These are phyloP conservation scores for Sphaerostilbella broomeana DNA, from an alignment of 2,329 filamentous ascomycete species.

Conservation along the genomic window DNA sequence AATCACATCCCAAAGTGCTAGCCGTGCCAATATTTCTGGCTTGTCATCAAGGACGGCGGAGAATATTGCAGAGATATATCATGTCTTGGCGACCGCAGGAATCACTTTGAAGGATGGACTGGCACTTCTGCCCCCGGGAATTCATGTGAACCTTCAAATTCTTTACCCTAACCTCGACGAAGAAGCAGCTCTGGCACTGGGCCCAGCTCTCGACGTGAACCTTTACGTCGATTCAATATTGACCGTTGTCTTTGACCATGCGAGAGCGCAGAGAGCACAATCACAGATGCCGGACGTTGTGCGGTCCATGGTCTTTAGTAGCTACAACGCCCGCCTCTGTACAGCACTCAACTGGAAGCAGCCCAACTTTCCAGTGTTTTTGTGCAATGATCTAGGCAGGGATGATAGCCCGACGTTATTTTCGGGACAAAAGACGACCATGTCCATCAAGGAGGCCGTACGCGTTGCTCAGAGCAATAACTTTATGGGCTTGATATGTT, in stretches of 20 bases:
- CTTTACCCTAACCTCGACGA: constrained; percentile 75
- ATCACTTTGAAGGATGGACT: constrained; percentile 75
- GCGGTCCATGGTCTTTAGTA: constrained; percentile 87
- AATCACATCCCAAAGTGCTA: constrained; percentile 39
- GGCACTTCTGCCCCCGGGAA: constrained; percentile 62
- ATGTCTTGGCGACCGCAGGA: constrained; percentile 66
- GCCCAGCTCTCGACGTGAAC: constrained; percentile 77
- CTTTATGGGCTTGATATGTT: constrained; percentile 94
- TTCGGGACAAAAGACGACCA: constrained; percentile 65
- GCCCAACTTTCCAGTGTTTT: constrained; percentile 91
- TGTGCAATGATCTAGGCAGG: constrained; percentile 84
- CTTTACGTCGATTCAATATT: constrained; percentile 77
- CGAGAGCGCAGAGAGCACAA: constrained; percentile 57
- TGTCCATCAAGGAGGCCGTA: constrained; percentile 94
- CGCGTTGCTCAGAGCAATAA: constrained; percentile 92
- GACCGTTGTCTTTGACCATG: constrained; percentile 84
- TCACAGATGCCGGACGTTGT: constrained; percentile 64
- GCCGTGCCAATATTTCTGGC: constrained; percentile 36
- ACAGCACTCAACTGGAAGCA: constrained; percentile 98
- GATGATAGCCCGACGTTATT: constrained; percentile 42
- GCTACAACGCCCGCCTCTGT: constrained; percentile 84
- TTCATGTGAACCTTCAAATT: constrained; percentile 89
- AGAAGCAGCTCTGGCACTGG: constrained; percentile 62
- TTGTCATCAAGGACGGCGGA: constrained; percentile 42
- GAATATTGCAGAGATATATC: constrained; percentile 61